Evolutionary conservation across 2,329 filamentous ascomycete genomes (phyloP), one percentile per base, ranked within the genome.

Genomic region (Fulvia fulva): DNA sequence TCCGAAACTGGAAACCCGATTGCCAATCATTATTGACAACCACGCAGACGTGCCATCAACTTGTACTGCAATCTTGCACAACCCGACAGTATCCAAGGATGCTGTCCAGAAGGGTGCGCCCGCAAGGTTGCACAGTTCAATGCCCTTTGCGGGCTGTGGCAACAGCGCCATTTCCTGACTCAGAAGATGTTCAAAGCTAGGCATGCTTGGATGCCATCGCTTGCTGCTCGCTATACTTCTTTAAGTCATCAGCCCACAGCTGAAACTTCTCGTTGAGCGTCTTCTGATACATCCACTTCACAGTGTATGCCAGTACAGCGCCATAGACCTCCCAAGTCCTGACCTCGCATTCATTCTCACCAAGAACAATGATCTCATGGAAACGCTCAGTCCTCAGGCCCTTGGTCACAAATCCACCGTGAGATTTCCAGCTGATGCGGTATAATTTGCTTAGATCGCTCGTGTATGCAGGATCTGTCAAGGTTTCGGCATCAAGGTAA

Each of bases 251-350:
- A 37, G 49, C 58, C 68, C 68, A 70, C 25, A 66, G 23, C 60
- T 58, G 34, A 50, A 70, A 70, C 56, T 68, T 70, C 30, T 64
- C 61, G 22, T 65, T 55, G 56, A 70, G 53, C 16, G 61, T 68
- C 58, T 65, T 62, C 46, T 64, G 56, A 25, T 62, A 67, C 55
- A 67, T 56, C 67, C 67, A 68, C 57, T 68, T 69, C 11, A 70
- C 68, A 25, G 62, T 62, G 50, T 65, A 55, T 34, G 67, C 68
- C 46, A 70, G 53, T n/a, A 64, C 7, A 1, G 66, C 67, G 3
- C 65, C 65, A 63, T 64, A 63, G 9, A 62, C 58, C 53, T 70
- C 68, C 68, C 68, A 70, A 2, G 68, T 70, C 37, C 68, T 54
- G 3, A 70, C 58, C 49, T 70, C 67, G 41, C 68, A 70, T 26